A percentile compares a stretch with the other conserved stretches of the same genome.
These are phyloP conservation scores for Boletus sp. DNA, from an alignment of 768 basidiomycete genomes.

Conservation along the genomic window DNA sequence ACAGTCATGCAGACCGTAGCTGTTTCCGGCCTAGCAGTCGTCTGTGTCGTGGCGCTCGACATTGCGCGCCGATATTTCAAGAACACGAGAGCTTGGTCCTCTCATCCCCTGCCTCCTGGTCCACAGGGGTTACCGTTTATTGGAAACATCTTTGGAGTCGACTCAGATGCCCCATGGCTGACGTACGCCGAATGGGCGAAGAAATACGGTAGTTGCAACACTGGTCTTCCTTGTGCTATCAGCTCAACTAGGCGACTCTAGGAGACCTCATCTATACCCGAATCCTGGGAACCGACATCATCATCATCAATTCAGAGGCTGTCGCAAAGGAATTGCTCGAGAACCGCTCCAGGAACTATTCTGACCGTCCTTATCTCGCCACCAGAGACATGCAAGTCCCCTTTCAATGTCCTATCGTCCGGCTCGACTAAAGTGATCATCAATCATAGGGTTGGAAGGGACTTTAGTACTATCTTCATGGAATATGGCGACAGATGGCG, in stretches of 20 bases:
- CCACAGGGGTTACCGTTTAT: slow-evolving; percentile 36
- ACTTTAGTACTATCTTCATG: slow-evolving; percentile 22
- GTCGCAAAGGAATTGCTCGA: slow-evolving; percentile 47
- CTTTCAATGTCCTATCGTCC: background rate
- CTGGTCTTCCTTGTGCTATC: background rate
- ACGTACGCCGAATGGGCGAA: slow-evolving; percentile 39
- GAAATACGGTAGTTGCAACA: slow-evolving; percentile 29
- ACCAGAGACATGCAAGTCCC: slow-evolving; percentile 11
- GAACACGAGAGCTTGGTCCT: background rate
- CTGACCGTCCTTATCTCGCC: slow-evolving; percentile 42
- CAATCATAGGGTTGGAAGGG: slow-evolving; percentile 16
- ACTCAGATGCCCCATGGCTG: slow-evolving; percentile 32
- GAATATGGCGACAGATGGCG: slow-evolving; percentile 35
- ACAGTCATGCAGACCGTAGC: slow-evolving; percentile 5
- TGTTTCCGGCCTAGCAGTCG: slow-evolving; percentile 2
- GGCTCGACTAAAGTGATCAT: background rate
- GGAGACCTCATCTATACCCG: slow-evolving; percentile 49
- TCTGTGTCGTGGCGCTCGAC: slow-evolving; percentile 8
- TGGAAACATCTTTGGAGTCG: slow-evolving; percentile 36
- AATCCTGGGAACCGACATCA: slow-evolving; percentile 40
- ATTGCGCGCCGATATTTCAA: slow-evolving; percentile 7
- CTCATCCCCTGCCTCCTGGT: slow-evolving; percentile 35
- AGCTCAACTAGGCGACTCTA: slow-evolving; percentile 12
- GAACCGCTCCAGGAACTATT: slow-evolving; percentile 45
- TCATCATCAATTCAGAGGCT: slow-evolving; percentile 46